Evolutionary conservation across 164 flowering plant genomes (phyloP).

Genomic region (Piper longum): DNA sequence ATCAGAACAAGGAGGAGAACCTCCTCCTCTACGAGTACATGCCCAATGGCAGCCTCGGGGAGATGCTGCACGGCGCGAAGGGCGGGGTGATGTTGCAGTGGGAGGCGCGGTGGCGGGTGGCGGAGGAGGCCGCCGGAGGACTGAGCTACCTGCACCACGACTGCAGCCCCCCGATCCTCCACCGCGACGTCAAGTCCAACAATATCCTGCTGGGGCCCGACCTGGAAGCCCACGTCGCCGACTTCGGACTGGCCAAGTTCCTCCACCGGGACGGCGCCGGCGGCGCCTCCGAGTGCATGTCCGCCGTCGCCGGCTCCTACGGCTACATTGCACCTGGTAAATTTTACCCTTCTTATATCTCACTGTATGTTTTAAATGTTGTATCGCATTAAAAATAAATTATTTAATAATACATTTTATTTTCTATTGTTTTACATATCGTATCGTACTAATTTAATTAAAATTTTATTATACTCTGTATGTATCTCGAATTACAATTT

Average conservation of each 20-base stretch:
- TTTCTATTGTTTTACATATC: too few relatives aligned
- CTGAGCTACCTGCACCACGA: constrained; percentile 89
- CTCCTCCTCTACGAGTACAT: constrained; percentile 80
- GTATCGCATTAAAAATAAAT: too few relatives aligned
- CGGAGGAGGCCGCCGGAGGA: constrained; percentile 76
- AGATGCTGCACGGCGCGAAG: constrained; percentile 63
- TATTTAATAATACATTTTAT: too few relatives aligned
- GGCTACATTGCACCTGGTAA: constrained; percentile 99
- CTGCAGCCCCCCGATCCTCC: constrained; percentile 75
- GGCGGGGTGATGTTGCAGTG: constrained; percentile 70
- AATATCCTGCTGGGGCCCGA: constrained; percentile 73
- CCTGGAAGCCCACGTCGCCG: constrained; percentile 90
- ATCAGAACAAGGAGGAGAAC: constrained; percentile 52
- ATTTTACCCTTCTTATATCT: background rate
- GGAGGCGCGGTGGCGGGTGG: constrained; percentile 65
- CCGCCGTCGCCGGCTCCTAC: constrained; percentile 88
- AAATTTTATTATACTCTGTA: too few relatives aligned
- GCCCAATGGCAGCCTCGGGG: constrained; percentile 92
- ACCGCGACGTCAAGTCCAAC: constrained; percentile 82
- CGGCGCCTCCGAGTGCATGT: constrained; percentile 87
- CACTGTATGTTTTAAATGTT: too few relatives aligned
- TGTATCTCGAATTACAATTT: too few relatives aligned
- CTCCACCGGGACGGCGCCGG: constrained; percentile 41
- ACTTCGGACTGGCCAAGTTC: constrained; percentile 93
- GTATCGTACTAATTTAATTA: too few relatives aligned